phyloP scores from a whole-genome alignment of 2,329 filamentous ascomycete genomes.

The Beauveria sp. region DNA sequence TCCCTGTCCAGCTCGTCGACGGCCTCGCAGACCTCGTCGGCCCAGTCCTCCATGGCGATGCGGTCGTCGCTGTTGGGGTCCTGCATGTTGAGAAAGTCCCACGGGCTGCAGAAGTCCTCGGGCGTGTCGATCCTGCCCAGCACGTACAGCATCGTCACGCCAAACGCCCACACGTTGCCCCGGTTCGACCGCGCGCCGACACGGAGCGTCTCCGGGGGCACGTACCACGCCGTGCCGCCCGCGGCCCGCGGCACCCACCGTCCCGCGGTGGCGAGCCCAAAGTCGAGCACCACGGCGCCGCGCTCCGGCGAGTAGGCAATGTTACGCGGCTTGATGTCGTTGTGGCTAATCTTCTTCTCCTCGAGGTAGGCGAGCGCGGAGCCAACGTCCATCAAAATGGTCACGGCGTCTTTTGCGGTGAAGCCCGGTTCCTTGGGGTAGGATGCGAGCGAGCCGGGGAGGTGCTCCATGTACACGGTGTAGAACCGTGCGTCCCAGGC shows the following conservation, averaged over 20 bases:
- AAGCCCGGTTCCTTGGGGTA: background rate
- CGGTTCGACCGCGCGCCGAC: background rate
- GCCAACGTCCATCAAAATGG: background rate
- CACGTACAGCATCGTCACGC: conserved; percentile 14
- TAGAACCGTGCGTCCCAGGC: background rate
- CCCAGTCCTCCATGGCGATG: background rate
- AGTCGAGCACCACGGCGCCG: conserved; percentile 13
- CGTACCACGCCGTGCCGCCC: conserved; percentile 9
- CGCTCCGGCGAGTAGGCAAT: conserved; percentile 13
- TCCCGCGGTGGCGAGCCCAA: conserved; percentile 12
- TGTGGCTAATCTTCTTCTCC: conserved; percentile 9
- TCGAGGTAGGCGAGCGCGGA: conserved; percentile 12
- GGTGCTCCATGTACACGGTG: conserved; percentile 4
- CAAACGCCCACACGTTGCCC: conserved; percentile 13
- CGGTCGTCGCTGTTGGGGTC: background rate
- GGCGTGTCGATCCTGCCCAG: conserved; percentile 1
- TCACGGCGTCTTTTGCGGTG: background rate
- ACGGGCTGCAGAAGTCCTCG: background rate
- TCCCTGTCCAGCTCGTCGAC: background rate
- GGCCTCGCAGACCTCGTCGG: background rate
- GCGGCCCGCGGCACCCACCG: conserved; percentile 22
- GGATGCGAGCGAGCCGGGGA: background rate
- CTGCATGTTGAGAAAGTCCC: background rate
- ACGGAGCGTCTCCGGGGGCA: background rate
- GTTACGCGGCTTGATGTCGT: conserved; percentile 16